These are phyloP conservation scores for Glutinoglossum americanum DNA, from an alignment of 495 filamentous ascomycete genomes.

Conservation along the genomic window DNA sequence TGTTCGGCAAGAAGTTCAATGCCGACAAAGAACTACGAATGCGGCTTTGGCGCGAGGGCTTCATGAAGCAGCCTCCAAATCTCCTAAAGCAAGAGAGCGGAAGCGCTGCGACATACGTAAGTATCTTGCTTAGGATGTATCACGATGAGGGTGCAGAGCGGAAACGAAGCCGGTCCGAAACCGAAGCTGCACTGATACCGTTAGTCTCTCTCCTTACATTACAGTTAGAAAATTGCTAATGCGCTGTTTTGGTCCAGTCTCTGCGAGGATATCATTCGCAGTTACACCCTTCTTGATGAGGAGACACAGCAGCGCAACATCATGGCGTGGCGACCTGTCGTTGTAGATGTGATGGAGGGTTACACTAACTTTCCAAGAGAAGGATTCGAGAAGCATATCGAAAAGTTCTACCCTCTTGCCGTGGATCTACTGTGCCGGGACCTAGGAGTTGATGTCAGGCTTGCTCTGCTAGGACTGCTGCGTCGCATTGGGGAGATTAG, in stretches of 20 bases:
- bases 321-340: conserved; percentile 86
- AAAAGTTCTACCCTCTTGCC: conserved; percentile 64
- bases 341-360: conserved; percentile 92
- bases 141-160: conserved; percentile 70
- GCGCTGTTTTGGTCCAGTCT: conserved; percentile 24
- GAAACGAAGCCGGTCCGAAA: conserved; percentile 50
- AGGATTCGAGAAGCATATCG: conserved; percentile 59
- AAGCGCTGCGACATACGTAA: conserved; percentile 78
- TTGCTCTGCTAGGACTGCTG: conserved; percentile 53
- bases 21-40: conserved; percentile 88
- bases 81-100: conserved; percentile 95
- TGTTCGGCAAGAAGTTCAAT: conserved; percentile 94
- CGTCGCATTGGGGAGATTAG: conserved; percentile 64
- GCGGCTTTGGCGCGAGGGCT: conserved; percentile 86
- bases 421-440: conserved; percentile 73
- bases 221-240: conserved; percentile 2
- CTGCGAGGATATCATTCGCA: conserved; percentile 75
- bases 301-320: conserved; percentile 93
- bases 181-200: conserved; percentile 80
- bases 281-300: conserved; percentile 67
- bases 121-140: conserved; percentile 92
- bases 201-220: conserved; percentile 16
- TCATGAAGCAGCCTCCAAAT: conserved; percentile 99
- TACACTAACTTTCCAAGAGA: conserved; percentile 72
- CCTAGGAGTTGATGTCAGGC: conserved; percentile 51